phyloP scores from a whole-genome alignment of 805 yeast species.

The Candida coquimbonensis region DNA sequence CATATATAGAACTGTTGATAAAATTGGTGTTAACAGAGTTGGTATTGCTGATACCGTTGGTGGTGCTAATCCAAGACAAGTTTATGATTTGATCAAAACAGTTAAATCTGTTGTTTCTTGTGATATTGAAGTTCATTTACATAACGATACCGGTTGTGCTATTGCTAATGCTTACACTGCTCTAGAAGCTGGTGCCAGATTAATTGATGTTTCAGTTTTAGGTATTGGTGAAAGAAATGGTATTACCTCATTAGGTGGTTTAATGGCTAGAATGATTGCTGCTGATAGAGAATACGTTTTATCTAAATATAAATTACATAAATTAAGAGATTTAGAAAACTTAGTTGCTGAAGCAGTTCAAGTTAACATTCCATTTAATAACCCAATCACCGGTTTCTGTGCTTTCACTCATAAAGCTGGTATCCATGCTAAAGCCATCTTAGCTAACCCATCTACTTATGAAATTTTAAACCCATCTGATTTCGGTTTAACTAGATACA shows the following conservation, averaged over 20 bases:
- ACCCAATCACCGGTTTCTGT: conserved; percentile 98
- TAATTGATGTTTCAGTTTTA: conserved; percentile 89
- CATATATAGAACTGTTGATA: conserved; percentile 93
- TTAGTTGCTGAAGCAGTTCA: conserved; percentile 96
- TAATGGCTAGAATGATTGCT: conserved; percentile 99
- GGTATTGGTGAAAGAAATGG: conserved; percentile 99
- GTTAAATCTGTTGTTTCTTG: conserved; percentile 89
- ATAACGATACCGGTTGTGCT: conserved; percentile 98
- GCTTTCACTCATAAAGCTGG: conserved; percentile 99
- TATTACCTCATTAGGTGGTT: conserved; percentile 93
- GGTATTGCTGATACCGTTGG: conserved; percentile 99
- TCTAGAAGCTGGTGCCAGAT: conserved; percentile 92
- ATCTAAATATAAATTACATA: conserved; percentile 90
- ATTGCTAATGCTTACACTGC: conserved; percentile 98
- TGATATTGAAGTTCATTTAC: conserved; percentile 98
- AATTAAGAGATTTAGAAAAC: conserved; percentile 91
- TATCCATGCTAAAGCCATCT: conserved; percentile 96
- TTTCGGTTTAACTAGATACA: conserved; percentile 92
- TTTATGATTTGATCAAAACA: conserved; percentile 91
- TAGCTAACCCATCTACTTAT: conserved; percentile 98
- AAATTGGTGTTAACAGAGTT: conserved; percentile 96
- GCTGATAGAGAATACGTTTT: conserved; percentile 95
- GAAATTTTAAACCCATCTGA: conserved; percentile 93
- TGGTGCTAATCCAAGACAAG: conserved; percentile 98
- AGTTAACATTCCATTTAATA: conserved; percentile 95